Conservation (phyloP, 1,284 basidiomycete genomes). For the Rhodotorula sp. region DNA sequence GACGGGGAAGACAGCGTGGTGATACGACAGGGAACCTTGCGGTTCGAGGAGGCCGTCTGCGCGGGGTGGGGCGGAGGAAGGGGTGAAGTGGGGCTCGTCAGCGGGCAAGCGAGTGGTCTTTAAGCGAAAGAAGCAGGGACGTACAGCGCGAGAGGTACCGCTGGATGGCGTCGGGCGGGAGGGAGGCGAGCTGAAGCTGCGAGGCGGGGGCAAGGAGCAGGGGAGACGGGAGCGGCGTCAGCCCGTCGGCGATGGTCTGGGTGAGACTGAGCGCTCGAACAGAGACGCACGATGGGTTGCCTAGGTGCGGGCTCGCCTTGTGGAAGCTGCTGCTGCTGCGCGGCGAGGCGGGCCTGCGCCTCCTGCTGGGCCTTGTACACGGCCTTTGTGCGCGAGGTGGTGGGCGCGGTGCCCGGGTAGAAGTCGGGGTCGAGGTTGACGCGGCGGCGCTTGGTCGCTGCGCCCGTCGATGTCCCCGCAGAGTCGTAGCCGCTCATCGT, state of each 20-base stretch:
- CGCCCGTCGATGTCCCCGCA: not conserved
- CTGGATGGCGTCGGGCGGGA: slow-evolving; percentile 36
- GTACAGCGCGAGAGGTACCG: slow-evolving; percentile 39
- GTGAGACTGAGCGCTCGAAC: not conserved
- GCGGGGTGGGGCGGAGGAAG: no score
- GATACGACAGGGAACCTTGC: slow-evolving; percentile 36
- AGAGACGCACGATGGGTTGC: slow-evolving; percentile 9
- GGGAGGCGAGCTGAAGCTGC: slow-evolving; percentile 30
- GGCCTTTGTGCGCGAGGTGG: slow-evolving; percentile 11
- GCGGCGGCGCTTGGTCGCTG: slow-evolving; percentile 12
- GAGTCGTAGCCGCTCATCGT: slow-evolving; percentile 3
- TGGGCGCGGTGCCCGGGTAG: slow-evolving; percentile 18
- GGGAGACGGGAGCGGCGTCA: not conserved
- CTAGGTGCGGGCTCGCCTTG: not conserved
- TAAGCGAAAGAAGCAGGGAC: not conserved
- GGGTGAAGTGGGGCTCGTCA: not conserved
- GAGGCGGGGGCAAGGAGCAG: not conserved
- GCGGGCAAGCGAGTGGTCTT: not conserved
- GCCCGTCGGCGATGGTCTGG: not conserved
- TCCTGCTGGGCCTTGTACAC: slow-evolving; percentile 7
- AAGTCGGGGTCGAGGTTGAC: slow-evolving; percentile 15
- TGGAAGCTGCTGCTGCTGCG: not conserved
- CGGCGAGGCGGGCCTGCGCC: not conserved
- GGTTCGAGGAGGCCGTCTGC: slow-evolving; percentile 39
- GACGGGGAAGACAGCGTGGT: slow-evolving; percentile 43